These are phyloP conservation scores for Penicillium expansum DNA, from an alignment of 2,329 filamentous ascomycete species.

Conservation along the genomic window DNA sequence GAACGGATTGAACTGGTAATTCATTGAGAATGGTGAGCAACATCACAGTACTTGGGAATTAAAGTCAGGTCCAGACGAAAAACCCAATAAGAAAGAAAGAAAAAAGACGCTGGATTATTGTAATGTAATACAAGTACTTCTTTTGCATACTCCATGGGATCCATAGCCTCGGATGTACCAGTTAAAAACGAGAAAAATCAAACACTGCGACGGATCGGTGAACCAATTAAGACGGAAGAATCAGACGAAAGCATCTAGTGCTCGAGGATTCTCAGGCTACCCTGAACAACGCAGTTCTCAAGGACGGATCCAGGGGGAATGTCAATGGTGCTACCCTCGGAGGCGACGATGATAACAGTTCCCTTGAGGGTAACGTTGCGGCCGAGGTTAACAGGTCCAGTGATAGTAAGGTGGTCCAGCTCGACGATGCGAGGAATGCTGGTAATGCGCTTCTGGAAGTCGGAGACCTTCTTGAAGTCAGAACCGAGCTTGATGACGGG, in stretches of 20 bases:
- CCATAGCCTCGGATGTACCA: conserved; percentile 28
- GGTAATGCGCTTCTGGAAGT: conserved; percentile 53
- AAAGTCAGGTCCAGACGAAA: conserved; percentile 14
- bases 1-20: background rate
- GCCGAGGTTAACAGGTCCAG: conserved; percentile 93
- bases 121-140: conserved; percentile 30
- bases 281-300: conserved; percentile 98
- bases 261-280: conserved; percentile 75
- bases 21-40: conserved; percentile 18
- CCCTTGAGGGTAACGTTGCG: conserved; percentile 93
- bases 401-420: conserved; percentile 82
- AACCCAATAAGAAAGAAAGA: conserved; percentile 12
- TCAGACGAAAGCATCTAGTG: conserved; percentile 49
- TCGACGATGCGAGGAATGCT: conserved; percentile 53
- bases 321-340: conserved; percentile 96
- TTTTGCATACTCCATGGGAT: conserved; percentile 27
- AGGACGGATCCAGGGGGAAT: conserved; percentile 94
- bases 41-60: conserved; percentile 17
- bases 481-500: conserved; percentile 97
- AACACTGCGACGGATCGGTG: background rate
- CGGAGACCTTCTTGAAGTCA: conserved; percentile 99
- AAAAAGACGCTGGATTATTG: conserved; percentile 30
- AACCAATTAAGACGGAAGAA: background rate
- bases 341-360: conserved; percentile 98
- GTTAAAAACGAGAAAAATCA: conserved; percentile 13